A percentile compares a stretch with the other conserved stretches of the same genome.
These are phyloP conservation scores for Alternaria arbusti DNA, from an alignment of 2,329 filamentous ascomycete species.

Conservation along the genomic window DNA sequence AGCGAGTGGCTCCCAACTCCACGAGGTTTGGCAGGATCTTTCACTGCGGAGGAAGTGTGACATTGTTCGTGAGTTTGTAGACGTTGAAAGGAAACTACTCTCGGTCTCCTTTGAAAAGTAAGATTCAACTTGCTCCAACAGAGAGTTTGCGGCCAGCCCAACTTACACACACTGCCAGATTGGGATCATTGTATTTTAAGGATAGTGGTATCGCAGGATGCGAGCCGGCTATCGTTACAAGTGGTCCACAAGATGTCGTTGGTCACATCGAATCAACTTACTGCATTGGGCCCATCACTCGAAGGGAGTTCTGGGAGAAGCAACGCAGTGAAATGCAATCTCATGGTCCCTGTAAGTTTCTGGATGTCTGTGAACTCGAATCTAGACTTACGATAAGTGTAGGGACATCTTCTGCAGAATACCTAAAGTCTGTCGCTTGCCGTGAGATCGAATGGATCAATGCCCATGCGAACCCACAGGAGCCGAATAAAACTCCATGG, in stretches of 20 bases:
- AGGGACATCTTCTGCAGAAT: conserved; percentile 33
- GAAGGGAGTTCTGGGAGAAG: conserved; percentile 32
- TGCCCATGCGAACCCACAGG: conserved; percentile 28
- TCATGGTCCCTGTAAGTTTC: conserved; percentile 31
- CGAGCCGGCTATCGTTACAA: conserved; percentile 30
- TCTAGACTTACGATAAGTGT: conserved; percentile 9
- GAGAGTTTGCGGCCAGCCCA: conserved; percentile 15
- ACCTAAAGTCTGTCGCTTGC: conserved; percentile 36
- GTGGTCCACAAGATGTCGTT: conserved; percentile 21
- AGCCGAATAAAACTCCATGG: conserved; percentile 35
- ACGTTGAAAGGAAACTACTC: conserved; percentile 39
- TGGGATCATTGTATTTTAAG: conserved; percentile 31
- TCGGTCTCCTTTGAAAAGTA: conserved; percentile 37
- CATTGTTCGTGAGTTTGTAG: conserved; percentile 34
- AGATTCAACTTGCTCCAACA: conserved; percentile 24
- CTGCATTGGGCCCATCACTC: conserved; percentile 31
- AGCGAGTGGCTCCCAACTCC: conserved; percentile 31
- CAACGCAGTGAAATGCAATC: conserved; percentile 30
- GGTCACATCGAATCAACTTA: conserved; percentile 22
- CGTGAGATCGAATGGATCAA: conserved; percentile 46
- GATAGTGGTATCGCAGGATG: conserved; percentile 37
- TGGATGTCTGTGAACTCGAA: not conserved
- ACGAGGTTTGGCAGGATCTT: conserved; percentile 31
- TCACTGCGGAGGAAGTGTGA: conserved; percentile 22
- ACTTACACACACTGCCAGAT: conserved; percentile 20